Evolutionary conservation across 352 stramenopile genomes (phyloP).

Genomic region (Phytophthora sp.): DNA sequence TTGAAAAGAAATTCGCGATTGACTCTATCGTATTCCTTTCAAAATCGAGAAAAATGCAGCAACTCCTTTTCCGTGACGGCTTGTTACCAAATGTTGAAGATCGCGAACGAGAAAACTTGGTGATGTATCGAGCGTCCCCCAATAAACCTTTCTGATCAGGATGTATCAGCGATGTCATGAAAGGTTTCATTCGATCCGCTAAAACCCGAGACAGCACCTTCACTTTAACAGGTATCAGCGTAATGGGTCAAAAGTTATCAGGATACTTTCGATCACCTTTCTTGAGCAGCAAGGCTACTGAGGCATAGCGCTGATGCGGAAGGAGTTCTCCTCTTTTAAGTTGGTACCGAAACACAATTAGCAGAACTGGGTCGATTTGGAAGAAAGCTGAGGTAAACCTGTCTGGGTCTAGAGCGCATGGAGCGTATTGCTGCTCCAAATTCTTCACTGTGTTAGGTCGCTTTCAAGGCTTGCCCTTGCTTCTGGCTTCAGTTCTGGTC

Average conservation of each 20-base stretch:
- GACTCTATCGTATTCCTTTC: conserved; percentile 11
- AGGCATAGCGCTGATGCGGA: conserved; percentile 1
- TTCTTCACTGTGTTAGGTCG: background rate
- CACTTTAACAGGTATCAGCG: conserved; percentile 16
- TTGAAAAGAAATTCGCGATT: background rate
- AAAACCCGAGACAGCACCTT: conserved; percentile 9
- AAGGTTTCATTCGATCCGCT: background rate
- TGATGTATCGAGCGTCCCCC: background rate
- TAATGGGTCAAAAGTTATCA: conserved; percentile 7
- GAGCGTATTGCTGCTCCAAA: background rate
- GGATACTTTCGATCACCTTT: background rate
- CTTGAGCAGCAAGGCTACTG: conserved; percentile 12
- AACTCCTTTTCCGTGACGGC: background rate
- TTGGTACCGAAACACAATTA: conserved; percentile 3
- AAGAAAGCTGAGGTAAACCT: conserved; percentile 4
- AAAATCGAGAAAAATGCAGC: conserved; percentile 8
- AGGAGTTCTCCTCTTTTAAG: background rate
- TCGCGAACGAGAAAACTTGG: background rate
- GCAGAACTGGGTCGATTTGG: background rate
- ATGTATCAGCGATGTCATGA: background rate
- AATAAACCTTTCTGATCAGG: conserved; percentile 18
- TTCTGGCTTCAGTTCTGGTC: no score
- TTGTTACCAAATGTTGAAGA: background rate
- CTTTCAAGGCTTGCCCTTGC: background rate
- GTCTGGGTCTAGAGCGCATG: background rate